phyloP scores from a whole-genome alignment of 225 moss, liverwort and hornwort genomes.

The Takakia lepidozioides region DNA sequence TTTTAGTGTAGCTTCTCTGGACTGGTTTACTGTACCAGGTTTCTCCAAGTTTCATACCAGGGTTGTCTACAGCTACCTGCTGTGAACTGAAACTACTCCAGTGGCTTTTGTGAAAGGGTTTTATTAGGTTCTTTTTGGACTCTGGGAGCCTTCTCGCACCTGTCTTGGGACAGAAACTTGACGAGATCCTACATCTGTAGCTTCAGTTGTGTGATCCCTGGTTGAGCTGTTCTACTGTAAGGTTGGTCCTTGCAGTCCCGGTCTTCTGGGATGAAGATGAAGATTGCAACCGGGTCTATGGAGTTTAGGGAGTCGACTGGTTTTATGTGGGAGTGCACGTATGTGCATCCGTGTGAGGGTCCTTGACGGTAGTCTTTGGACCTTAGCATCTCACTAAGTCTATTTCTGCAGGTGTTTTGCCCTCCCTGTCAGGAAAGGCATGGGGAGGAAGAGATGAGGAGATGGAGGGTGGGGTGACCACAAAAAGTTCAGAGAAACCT shows the following conservation, averaged over 20 bases:
- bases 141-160: too few species aligned
- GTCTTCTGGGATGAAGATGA: background rate
- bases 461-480: constrained; percentile 4
- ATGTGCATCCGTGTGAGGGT: background rate
- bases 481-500: constrained; percentile 6
- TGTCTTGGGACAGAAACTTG: too few species aligned
- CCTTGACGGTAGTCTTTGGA: background rate
- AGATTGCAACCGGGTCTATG: background rate
- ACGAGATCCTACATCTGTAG: too few species aligned
- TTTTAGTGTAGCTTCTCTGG: background rate
- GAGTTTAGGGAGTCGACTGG: too few species aligned
- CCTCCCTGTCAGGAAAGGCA: background rate
- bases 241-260: too few species aligned
- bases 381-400: too few species aligned
- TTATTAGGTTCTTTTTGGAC: too few species aligned
- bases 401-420: constrained; percentile 2
- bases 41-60: background rate
- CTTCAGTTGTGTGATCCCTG: too few species aligned
- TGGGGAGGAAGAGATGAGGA: constrained; percentile 17
- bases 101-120: background rate
- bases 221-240: too few species aligned
- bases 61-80: background rate
- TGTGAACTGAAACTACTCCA: background rate
- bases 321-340: background rate
- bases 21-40: background rate